These are phyloP conservation scores for Paulownia fortunei DNA, from an alignment of 257 asterid genomes.

Conservation along the genomic window DNA sequence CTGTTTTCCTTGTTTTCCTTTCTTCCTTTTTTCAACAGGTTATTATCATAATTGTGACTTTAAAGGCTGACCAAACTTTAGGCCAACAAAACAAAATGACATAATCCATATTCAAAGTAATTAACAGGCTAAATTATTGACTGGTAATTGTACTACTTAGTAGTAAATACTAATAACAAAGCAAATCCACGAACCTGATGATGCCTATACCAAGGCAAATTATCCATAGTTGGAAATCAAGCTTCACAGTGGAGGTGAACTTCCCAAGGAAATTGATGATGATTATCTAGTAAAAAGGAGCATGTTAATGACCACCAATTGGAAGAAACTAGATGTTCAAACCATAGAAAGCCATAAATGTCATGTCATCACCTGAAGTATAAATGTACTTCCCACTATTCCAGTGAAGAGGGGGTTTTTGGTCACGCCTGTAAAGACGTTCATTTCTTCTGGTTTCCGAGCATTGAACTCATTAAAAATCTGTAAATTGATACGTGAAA, in stretches of 20 bases:
- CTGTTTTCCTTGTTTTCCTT: too few relatives aligned
- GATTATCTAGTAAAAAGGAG: slow-evolving; percentile 52
- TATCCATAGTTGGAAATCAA: slow-evolving; percentile 64
- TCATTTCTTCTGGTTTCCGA: slow-evolving; percentile 81
- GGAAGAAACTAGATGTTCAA: not conserved
- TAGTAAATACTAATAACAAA: not conserved
- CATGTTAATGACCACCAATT: slow-evolving; percentile 29
- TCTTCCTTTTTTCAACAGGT: too few relatives aligned
- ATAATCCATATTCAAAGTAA: too few relatives aligned
- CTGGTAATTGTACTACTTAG: not conserved
- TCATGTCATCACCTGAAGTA: slow-evolving; percentile 65
- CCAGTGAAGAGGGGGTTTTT: slow-evolving; percentile 81
- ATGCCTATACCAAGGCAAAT: slow-evolving; percentile 67
- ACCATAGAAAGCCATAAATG: not conserved
- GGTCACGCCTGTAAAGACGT: slow-evolving; percentile 82
- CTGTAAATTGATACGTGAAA: slow-evolving; percentile 42
- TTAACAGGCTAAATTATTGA: not conserved
- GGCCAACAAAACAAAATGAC: too few relatives aligned
- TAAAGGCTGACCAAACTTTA: too few relatives aligned
- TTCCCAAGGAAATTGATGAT: slow-evolving; percentile 84
- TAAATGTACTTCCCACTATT: slow-evolving; percentile 76
- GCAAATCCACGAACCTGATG: slow-evolving; percentile 56
- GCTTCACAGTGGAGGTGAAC: slow-evolving; percentile 65
- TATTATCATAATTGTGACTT: too few relatives aligned
- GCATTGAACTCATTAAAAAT: slow-evolving; percentile 89